Conservation (phyloP, 345 rosid species). For the Fremontodendron californicum region DNA sequence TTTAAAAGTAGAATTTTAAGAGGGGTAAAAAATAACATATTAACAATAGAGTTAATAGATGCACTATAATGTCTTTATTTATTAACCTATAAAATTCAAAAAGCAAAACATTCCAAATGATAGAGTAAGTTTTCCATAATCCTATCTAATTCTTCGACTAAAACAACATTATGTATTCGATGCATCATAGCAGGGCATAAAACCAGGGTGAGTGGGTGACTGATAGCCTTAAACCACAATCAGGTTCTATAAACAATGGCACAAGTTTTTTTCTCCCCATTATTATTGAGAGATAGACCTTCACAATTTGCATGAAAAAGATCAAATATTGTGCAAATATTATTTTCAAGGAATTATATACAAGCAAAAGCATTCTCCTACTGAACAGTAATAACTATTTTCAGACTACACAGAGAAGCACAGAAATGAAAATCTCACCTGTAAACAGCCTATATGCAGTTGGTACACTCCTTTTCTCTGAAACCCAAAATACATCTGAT, state of each 20-base stretch:
- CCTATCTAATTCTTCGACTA: background rate
- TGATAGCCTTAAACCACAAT: background rate
- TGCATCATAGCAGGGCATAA: background rate
- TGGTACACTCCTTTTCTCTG: constrained; percentile 51
- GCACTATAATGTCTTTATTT: background rate
- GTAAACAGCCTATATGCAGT: constrained; percentile 62
- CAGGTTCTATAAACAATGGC: background rate
- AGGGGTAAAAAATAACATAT: background rate
- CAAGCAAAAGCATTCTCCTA: background rate
- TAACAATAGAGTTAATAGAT: background rate
- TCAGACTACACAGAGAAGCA: background rate
- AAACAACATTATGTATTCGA: background rate
- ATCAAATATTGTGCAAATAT: background rate
- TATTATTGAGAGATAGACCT: background rate
- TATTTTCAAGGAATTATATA: background rate
- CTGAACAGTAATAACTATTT: background rate
- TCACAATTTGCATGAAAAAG: background rate
- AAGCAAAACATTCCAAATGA: background rate
- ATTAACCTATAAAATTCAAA: background rate
- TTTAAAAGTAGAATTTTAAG: background rate
- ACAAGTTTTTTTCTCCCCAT: no score
- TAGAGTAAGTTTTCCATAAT: background rate
- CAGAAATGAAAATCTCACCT: constrained; percentile 30
- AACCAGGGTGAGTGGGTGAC: background rate
- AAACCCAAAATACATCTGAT: constrained; percentile 59